Conservation (phyloP, 352 stramenopile species). For the Thalassiosira delicatula region DNA sequence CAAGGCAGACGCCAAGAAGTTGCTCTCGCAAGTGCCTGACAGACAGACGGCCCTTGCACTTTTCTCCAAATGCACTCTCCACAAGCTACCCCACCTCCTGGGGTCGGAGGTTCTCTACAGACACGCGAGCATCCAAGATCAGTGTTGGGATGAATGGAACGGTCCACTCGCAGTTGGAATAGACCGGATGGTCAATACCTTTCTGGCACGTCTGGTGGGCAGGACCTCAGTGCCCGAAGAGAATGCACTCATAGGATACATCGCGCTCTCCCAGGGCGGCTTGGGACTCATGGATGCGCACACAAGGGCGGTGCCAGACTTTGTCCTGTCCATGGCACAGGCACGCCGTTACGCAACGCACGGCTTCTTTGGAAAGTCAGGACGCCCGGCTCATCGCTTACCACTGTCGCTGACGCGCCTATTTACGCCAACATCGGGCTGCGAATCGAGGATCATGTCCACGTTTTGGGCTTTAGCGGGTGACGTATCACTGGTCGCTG, state of each 20-base stretch:
- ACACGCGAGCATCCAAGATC: background rate
- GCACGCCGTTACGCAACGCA: background rate
- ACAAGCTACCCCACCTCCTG: constrained; percentile 36
- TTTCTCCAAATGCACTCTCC: constrained; percentile 29
- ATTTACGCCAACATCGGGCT: background rate
- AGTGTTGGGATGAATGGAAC: constrained; percentile 30
- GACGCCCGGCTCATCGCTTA: background rate
- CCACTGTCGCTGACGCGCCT: background rate
- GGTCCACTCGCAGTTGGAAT: constrained; percentile 4
- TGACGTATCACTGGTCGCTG: too few relatives aligned
- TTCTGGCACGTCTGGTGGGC: too few relatives aligned
- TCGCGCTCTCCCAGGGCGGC: constrained; percentile 10
- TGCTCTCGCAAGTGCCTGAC: constrained; percentile 9
- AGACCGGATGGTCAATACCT: background rate
- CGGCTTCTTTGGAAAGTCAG: background rate
- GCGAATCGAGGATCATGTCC: background rate
- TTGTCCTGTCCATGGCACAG: constrained; percentile 26
- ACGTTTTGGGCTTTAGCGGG: too few relatives aligned
- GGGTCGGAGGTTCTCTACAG: constrained; percentile 20
- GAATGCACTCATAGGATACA: background rate
- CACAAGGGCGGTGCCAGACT: constrained; percentile 28
- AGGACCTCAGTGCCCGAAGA: background rate
- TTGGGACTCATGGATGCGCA: constrained; percentile 8
- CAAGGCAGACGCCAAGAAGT: background rate
- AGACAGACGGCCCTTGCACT: constrained; percentile 35